Conservation (phyloP, 2,329 filamentous ascomycete genomes). For the Albophoma yamanashiensis region DNA sequence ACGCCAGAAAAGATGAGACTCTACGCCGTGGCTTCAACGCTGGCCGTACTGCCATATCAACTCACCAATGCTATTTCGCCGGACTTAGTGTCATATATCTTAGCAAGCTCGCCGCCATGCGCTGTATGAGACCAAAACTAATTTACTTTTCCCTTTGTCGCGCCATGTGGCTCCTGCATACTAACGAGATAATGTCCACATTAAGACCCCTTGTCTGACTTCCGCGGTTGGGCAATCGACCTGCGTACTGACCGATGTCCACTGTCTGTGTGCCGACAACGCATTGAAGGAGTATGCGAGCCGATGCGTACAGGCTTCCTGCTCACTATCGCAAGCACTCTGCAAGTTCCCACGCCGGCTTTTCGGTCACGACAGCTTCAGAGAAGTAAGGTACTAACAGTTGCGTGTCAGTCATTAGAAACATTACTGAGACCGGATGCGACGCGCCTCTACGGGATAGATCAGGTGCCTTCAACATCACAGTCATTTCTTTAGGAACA, state of each 20-base stretch:
- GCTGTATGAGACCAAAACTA: too few relatives aligned
- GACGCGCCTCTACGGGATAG: not conserved
- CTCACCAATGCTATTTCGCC: too few relatives aligned
- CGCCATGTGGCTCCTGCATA: too few relatives aligned
- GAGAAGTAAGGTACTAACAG: not conserved
- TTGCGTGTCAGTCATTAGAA: not conserved
- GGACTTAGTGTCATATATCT: too few relatives aligned
- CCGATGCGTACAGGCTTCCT: not conserved
- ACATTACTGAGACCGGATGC: not conserved
- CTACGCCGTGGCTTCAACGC: too few relatives aligned
- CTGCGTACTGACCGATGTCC: not conserved
- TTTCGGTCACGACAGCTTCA: not conserved
- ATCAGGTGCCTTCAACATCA: not conserved
- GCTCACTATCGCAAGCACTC: not conserved
- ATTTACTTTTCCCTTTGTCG: too few relatives aligned
- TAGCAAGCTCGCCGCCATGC: too few relatives aligned
- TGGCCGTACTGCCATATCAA: too few relatives aligned
- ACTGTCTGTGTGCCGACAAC: not conserved
- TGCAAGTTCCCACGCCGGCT: not conserved
- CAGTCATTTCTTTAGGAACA: not conserved
- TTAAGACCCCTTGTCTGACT: not conserved
- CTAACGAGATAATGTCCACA: too few relatives aligned
- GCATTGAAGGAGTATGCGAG: not conserved
- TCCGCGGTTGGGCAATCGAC: not conserved
- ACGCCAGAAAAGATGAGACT: too few relatives aligned